A percentile compares a stretch with the other conserved stretches of the same genome.
phyloP scores from a whole-genome alignment of 352 stramenopile genomes.

The Phytophthora foliorum region DNA sequence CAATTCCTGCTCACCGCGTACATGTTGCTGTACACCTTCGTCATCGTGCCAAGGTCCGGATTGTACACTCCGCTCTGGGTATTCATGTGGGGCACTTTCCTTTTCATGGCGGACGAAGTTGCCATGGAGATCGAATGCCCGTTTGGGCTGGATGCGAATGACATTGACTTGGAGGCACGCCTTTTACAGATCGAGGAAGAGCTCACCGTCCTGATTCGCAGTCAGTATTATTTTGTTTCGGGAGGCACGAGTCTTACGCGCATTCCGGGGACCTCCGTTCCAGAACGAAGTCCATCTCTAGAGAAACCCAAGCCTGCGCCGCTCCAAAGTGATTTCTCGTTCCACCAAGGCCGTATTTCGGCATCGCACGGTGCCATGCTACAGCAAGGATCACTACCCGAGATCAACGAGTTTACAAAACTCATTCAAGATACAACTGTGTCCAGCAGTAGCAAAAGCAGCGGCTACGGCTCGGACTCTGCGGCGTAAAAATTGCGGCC shows the following conservation, averaged over 20 bases:
- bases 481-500: slow-evolving; percentile 13
- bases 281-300: slow-evolving; percentile 7
- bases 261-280: slow-evolving; percentile 19
- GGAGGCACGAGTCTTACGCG: slow-evolving; percentile 54
- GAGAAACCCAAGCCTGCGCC: slow-evolving; percentile 21
- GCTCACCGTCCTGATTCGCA: slow-evolving; percentile 81
- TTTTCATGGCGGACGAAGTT: slow-evolving; percentile 87
- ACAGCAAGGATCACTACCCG: slow-evolving; percentile 62
- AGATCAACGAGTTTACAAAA: slow-evolving; percentile 81
- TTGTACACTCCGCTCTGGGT: slow-evolving; percentile 85
- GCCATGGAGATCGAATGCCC: slow-evolving; percentile 88
- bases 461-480: slow-evolving; percentile 32
- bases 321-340: slow-evolving; percentile 51
- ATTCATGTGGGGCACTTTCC: slow-evolving; percentile 82
- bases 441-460: slow-evolving; percentile 15
- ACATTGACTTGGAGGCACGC: slow-evolving; percentile 81
- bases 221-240: slow-evolving; percentile 85
- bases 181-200: slow-evolving; percentile 87
- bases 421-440: slow-evolving; percentile 51
- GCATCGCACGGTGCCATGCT: slow-evolving; percentile 44
- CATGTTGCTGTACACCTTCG: slow-evolving; percentile 87
- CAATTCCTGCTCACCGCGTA: slow-evolving; percentile 75
- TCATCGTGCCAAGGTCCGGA: slow-evolving; percentile 80
- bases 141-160: slow-evolving; percentile 82
- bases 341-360: slow-evolving; percentile 74